Evolutionary conservation across 345 rosid genomes (phyloP), one percentile per base, ranked within the genome.

Genomic region (Eucalyptus sideroxylon): DNA sequence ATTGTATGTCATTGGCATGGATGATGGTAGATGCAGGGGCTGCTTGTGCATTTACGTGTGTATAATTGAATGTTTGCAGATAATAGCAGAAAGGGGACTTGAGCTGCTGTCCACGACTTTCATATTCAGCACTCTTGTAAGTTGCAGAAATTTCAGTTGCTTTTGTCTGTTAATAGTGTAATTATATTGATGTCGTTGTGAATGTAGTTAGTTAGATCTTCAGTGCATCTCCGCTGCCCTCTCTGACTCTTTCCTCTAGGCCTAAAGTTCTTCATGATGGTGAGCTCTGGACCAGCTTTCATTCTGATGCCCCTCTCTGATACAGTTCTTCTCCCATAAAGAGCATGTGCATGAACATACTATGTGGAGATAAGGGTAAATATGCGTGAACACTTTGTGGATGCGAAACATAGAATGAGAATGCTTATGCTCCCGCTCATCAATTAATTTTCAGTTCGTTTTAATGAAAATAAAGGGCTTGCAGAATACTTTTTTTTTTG

Each of bases 91-190:
- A 89, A 94, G 97, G 93, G 99, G 99, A 86, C 92, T 96, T 87
- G 97, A 96, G 96, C 93, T 98, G 86, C 95, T 98, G 86, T 95
- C 98, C 1, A 91, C 98, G 77, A 95, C 98, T 80, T 94, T 95
- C 82, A 89, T 94, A 31, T 93, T 97, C 91, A 94, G 99, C 94
- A 65, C 93, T 91, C 91, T 97, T 90, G 99, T 98, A 92, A 96
- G 98, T 56, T 86, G 81, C 12, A 12, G 83, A 37, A 21, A 77
- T 77, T 77, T 12, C 47, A 11, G 45, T 21, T 77, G 27, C 5
- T 77, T 40, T 40, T 37, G 16, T 77, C 30, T 40, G 47, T 77
- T 77, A 0, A 21, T 77, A 40, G 83, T 30, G 2, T 11, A 10
- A 40, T 2, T 40, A 40, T 40, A 77, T 37, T 21, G 83, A 40